A percentile compares a stretch with the other conserved stretches of the same genome.
Evolutionary conservation across 2,329 filamentous ascomycete genomes (phyloP).

Genomic region (Fusarium tjaetaba): DNA sequence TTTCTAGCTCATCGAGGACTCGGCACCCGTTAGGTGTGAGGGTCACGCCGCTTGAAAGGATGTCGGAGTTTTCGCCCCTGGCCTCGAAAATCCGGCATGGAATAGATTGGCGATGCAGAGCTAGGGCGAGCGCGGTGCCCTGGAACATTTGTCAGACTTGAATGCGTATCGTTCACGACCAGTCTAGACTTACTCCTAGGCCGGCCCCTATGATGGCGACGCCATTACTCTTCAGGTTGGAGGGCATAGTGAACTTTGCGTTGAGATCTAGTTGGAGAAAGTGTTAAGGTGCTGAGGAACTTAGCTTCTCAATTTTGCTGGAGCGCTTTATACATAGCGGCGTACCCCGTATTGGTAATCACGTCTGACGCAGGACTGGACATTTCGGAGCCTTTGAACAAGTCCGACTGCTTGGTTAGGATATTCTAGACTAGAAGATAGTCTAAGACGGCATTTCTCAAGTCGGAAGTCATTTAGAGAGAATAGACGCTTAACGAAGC

Average conservation of each 20-base stretch:
- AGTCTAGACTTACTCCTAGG: not conserved
- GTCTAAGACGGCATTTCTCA: too few relatives aligned
- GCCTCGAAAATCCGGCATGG: not conserved
- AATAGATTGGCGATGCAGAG: not conserved
- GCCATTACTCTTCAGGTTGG: rapidly evolving
- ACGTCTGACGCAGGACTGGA: too few relatives aligned
- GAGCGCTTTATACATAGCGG: not conserved
- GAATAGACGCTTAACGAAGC: not conserved
- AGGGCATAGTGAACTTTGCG: rapidly evolving
- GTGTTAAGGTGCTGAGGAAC: not conserved
- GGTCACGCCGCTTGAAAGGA: not conserved
- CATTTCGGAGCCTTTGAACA: not conserved
- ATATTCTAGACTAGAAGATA: not conserved
- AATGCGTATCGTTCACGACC: rapidly evolving
- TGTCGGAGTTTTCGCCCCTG: rapidly evolving
- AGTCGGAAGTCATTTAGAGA: too few relatives aligned
- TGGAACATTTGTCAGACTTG: rapidly evolving
- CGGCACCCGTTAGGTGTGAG: not conserved
- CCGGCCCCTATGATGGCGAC: not conserved
- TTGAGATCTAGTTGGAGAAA: rapidly evolving
- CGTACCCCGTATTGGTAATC: too few relatives aligned
- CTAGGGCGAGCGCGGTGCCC: not conserved
- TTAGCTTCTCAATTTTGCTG: rapidly evolving
- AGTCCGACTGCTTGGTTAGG: rapidly evolving
- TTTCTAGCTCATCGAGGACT: not conserved